These are phyloP conservation scores for Aspergillus brasiliensis DNA, from an alignment of 2,329 filamentous ascomycete species.

Conservation along the genomic window DNA sequence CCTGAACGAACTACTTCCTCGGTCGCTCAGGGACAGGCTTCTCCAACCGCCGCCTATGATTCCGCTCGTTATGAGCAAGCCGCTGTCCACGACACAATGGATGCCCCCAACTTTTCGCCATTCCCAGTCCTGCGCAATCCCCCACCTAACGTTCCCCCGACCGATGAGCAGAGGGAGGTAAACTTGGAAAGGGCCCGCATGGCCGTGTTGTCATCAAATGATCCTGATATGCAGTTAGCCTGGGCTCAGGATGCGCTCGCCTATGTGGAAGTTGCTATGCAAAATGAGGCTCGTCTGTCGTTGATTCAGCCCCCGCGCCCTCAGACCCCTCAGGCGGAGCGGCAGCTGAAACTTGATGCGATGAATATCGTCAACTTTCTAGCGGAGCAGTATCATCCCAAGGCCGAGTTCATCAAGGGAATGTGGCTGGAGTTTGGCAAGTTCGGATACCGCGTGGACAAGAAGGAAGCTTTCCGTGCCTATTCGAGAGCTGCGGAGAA, in stretches of 20 bases:
- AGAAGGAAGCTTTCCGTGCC: slow-evolving; percentile 87
- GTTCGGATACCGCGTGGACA: slow-evolving; percentile 86
- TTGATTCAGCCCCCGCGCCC: slow-evolving; percentile 63
- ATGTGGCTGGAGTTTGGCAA: slow-evolving; percentile 99
- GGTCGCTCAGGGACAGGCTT: slow-evolving; percentile 31
- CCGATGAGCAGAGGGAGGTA: slow-evolving; percentile 90
- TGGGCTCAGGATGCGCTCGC: slow-evolving; percentile 93
- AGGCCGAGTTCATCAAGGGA: slow-evolving; percentile 88
- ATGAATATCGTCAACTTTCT: slow-evolving; percentile 90
- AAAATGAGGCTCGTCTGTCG: slow-evolving; percentile 71
- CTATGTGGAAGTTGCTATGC: slow-evolving; percentile 81
- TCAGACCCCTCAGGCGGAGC: slow-evolving; percentile 81
- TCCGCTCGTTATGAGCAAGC: slow-evolving; percentile 54
- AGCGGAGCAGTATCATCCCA: slow-evolving; percentile 87
- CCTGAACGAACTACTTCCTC: slow-evolving; percentile 42
- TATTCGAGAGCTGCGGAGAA: slow-evolving; percentile 85
- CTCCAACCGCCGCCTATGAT: slow-evolving; percentile 31
- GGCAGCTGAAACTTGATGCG: slow-evolving; percentile 83
- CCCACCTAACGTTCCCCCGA: slow-evolving; percentile 86
- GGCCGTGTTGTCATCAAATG: slow-evolving; percentile 86
- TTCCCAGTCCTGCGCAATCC: slow-evolving; percentile 81
- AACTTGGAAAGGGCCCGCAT: slow-evolving; percentile 82
- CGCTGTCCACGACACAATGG: slow-evolving; percentile 52
- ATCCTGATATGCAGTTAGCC: slow-evolving; percentile 92
- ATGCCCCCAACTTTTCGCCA: slow-evolving; percentile 79